Percentiles rank a stretch among this genome's conserved stretches.
Evolutionary conservation across 257 asterid species (phyloP).

Genomic region (Eustoma russellianum): DNA sequence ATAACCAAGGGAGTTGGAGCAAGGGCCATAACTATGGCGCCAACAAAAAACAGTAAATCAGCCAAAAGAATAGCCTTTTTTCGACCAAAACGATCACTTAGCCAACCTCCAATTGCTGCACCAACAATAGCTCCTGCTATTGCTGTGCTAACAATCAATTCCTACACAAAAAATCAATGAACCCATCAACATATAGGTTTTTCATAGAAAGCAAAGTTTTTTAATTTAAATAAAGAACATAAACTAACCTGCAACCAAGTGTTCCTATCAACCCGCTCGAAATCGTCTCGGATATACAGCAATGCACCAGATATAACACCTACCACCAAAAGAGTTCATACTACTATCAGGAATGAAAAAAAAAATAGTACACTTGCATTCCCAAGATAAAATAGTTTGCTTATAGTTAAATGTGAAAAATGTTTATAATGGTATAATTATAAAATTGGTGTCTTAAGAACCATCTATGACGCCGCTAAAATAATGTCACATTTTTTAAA

Average conservation of each 20-base stretch:
- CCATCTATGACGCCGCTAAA: too few relatives aligned
- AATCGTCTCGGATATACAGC: constrained; percentile 42
- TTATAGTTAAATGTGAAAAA: too few relatives aligned
- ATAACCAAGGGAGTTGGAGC: constrained; percentile 64
- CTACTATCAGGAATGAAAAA: too few relatives aligned
- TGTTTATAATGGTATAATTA: too few relatives aligned
- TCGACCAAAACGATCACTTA: constrained; percentile 67
- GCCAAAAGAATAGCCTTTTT: constrained; percentile 58
- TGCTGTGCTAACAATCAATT: constrained; percentile 76
- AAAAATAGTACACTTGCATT: too few relatives aligned
- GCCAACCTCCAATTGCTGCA: constrained; percentile 63
- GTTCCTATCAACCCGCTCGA: constrained; percentile 31
- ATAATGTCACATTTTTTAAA: too few relatives aligned
- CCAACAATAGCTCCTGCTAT: constrained; percentile 79
- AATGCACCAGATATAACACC: constrained; percentile 52
- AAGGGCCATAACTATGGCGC: constrained; percentile 59
- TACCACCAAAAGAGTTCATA: not conserved
- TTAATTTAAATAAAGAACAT: not conserved
- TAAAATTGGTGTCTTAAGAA: too few relatives aligned
- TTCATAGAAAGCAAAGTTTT: too few relatives aligned
- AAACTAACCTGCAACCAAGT: constrained; percentile 36
- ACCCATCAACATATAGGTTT: too few relatives aligned
- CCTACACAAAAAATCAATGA: constrained; percentile 28
- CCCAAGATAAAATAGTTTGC: too few relatives aligned
- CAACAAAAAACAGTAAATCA: constrained; percentile 45